Base-by-base conservation (phyloP, 1,284 basidiomycete genomes). In the Heliocybe sulcata region DNA sequence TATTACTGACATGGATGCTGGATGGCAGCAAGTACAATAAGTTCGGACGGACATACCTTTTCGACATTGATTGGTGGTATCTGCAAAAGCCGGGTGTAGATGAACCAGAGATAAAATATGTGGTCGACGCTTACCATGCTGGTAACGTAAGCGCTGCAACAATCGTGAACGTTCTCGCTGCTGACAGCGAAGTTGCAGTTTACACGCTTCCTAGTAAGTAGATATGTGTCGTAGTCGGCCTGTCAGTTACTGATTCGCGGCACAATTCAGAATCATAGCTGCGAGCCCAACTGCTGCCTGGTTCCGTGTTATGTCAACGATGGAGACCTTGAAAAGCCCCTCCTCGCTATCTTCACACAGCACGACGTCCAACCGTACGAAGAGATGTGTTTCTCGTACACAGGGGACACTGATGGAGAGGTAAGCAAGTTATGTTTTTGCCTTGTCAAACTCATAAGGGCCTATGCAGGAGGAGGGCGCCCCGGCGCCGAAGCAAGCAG, bases 381-480 rank as follows among this genome's bases (percentile, higher is more conserved):
- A 59, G 92, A 94, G 62, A 74, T 95, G 2, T 90, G 85, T 59
- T 94, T 95, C 67, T 86, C 82, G 1, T 95, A 95, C 67, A 74
- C 71, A 57, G 91, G 91, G 2, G 65, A 69, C 0, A 74, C 73
- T 9, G 76, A 77, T 3, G 77, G 75, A 2, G 70, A 70, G 12
- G 69, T 52, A 63, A 26, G 58, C 52, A 9, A 47, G 35, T 33
- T 29, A 14, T 47, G 33, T 19, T 45, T 23, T 2, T 29, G 38
- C n/a, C 27, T 45, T n/a, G 4, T 26, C 29, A 22, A 49, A 49
- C 47, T 29, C 3, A 25, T 29, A 20, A 29, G 27, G 23, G 23
- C 33, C 3, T 22, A 35, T 20, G 26, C 16, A 25, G 35, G 27
- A 45, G 3, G 27, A 53, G 33, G 4, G 26, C 38, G 25, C 4